Percentiles rank a stretch among this genome's conserved stretches.
These are phyloP conservation scores for Aureobasidium sp. DNA, from an alignment of 2,329 filamentous ascomycete genomes.

Conservation along the genomic window DNA sequence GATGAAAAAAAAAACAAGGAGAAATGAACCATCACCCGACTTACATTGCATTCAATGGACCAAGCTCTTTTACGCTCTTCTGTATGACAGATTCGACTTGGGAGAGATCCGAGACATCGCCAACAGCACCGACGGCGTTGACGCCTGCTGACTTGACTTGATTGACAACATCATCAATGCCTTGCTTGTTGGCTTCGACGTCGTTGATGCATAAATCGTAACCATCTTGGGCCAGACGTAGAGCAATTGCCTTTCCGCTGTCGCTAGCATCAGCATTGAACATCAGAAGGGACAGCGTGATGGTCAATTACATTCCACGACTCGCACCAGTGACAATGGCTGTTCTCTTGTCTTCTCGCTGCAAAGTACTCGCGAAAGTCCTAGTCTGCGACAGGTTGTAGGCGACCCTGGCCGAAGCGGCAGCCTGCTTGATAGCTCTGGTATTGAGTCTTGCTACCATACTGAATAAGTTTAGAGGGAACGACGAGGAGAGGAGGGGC, in stretches of 20 bases:
- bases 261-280: not conserved
- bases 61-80: conserved; percentile 44
- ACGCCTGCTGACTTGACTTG: conserved; percentile 46
- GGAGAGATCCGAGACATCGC: conserved; percentile 50
- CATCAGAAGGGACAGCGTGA: not conserved
- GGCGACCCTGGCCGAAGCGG: not conserved
- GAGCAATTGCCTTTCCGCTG: conserved; percentile 55
- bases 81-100: conserved; percentile 48
- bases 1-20: no score
- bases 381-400: not conserved
- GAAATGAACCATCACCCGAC: not conserved
- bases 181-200: conserved; percentile 43
- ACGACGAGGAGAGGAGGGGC: no score
- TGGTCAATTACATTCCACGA: conserved; percentile 23
- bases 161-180: conserved; percentile 43
- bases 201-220: conserved; percentile 61
- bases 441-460: conserved; percentile 4
- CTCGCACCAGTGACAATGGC: conserved; percentile 29
- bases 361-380: conserved; percentile 7
- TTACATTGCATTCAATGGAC: conserved; percentile 42
- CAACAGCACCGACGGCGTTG: conserved; percentile 46
- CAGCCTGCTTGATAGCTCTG: not conserved
- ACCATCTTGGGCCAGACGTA: conserved; percentile 55
- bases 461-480: not conserved
- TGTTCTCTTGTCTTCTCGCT: conserved; percentile 14